phyloP scores from a whole-genome alignment of 2,329 filamentous ascomycete genomes.

The Fonsecaea pedrosoi region DNA sequence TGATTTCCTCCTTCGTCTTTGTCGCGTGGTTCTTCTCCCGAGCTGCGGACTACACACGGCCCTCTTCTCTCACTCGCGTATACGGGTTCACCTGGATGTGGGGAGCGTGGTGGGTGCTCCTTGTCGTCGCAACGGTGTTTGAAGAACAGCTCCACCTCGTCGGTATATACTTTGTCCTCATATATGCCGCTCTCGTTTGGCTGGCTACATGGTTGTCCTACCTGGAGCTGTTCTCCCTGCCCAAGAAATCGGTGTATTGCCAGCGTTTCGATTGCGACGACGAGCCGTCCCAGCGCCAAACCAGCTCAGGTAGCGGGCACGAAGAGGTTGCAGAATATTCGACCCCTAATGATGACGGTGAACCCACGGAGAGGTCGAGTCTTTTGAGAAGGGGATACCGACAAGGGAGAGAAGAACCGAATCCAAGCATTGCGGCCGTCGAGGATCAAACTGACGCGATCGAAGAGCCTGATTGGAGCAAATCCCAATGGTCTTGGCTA shows the following conservation, averaged over 20 bases:
- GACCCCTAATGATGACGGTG: conserved; percentile 48
- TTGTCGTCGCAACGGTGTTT: conserved; percentile 76
- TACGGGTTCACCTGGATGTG: conserved; percentile 89
- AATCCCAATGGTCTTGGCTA: conserved; percentile 76
- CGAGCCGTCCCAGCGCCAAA: conserved; percentile 44
- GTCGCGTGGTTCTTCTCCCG: conserved; percentile 82
- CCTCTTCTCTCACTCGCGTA: conserved; percentile 82
- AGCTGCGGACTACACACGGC: conserved; percentile 77
- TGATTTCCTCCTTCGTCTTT: conserved; percentile 79
- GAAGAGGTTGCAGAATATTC: conserved; percentile 46
- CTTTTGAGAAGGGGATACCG: conserved; percentile 38
- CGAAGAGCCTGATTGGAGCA: conserved; percentile 84
- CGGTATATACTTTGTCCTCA: conserved; percentile 79
- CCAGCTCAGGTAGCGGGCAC: conserved; percentile 30
- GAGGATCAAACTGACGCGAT: conserved; percentile 40
- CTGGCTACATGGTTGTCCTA: conserved; percentile 76
- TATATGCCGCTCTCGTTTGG: conserved; percentile 78
- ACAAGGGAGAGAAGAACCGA: conserved; percentile 36
- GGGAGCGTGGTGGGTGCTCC: conserved; percentile 71
- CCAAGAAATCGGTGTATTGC: conserved; percentile 73
- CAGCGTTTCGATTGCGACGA: conserved; percentile 59
- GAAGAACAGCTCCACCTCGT: conserved; percentile 75
- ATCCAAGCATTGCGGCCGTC: conserved; percentile 26
- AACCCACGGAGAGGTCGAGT: conserved; percentile 37
- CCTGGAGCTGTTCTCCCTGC: conserved; percentile 78